Base-by-base conservation (phyloP, 2,329 filamentous ascomycete genomes). In the Hypoxylon sp. region DNA sequence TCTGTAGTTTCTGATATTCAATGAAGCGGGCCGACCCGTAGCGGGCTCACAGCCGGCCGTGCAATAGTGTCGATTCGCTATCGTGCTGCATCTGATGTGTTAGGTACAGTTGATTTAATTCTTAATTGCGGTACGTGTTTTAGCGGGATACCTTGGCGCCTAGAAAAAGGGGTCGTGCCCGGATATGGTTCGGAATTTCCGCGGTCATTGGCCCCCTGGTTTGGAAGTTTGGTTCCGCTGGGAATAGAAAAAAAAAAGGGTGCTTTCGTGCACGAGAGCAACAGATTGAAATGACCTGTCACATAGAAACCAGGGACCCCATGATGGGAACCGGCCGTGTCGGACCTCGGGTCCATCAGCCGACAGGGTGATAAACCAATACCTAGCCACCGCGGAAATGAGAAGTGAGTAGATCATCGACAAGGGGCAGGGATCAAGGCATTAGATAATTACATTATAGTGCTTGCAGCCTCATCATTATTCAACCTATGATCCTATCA, bases 401-500 rank as follows among this genome's bases (percentile, higher is more conserved):
- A 69, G 62, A 69, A 71, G 60, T 65, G 60, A 71, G 66, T 64
- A 70, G 64, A 72, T 66, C 67, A 57, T 70, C 62, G 62, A 70
- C 68, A 58, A 50, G 65, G 69, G 38, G 53, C 67, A 68, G 57
- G 69, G 69, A 65, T 70, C 60, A 67, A 63, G 62, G 67, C 60
- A 68, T 70, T 69, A 72, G 67, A 70, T 70, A 68, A 68, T 72
- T 72, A 71, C 61, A 65, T 71, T 68, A 69, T 67, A 67, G 58
- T 58, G 63, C 53, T 71, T 69, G 63, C 65, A 70, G 64, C 65
- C 72, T 72, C 71, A 60, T 69, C 65, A 62, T 69, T 67, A 68
- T 70, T 77, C 68, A 79, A 56, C 75, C 75, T 67, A 79, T 75
- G 46, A 78, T 65, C 60, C 73, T 75, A 68, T 79, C 76, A 36